Evolutionary conservation across 768 basidiomycete genomes (phyloP), one percentile per base, ranked within the genome.

Genomic region (Lentinus tigrinus): DNA sequence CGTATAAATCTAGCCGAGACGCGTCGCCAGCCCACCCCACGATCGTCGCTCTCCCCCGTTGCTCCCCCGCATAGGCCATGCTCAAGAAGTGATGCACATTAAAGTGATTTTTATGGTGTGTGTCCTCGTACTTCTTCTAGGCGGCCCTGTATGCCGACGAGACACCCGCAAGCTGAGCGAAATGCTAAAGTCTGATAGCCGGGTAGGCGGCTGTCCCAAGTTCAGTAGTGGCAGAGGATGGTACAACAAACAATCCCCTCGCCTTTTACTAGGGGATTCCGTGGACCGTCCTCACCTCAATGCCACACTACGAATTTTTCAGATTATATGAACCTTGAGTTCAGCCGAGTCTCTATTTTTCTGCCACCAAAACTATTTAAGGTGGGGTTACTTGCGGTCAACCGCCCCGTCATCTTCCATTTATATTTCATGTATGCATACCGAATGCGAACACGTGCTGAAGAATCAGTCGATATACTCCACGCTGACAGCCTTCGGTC

Each of bases 261-360:
- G 80, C 80, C 80, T 81, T 81, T 81, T 81, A 81, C 80, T 81
- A 81, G 80, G 81, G 81, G 78, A 77, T 80, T 81, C 81, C 78
- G 81, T 82, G 80, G 77, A 67, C 65, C 69, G 69, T 75, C 77
- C 73, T 77, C 72, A 70, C 62, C 65, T 61, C 27, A 78, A 77
- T 75, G 74, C 75, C 74, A 77, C 75, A 71, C 72, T 71, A 47
- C 52, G 73, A 81, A 81, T 81, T 81, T 83, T 82, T 81, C 81
- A 79, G 69, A 11, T 4, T 34, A 52, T 6, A 36, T 52, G 57
- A 52, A 39, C 57, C 42, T 58, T 24, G 51, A 6, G 57, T 52
- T 58, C 46, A 40, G 44, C 14, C 10, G 14, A 5, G 9, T n/a
- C 8, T 23, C 5, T 38, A 24, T 36, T 37, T 39, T 58, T 47